Evolutionary conservation across 148 eudicot genomes (phyloP).

Genomic region (Chenopodium album): DNA sequence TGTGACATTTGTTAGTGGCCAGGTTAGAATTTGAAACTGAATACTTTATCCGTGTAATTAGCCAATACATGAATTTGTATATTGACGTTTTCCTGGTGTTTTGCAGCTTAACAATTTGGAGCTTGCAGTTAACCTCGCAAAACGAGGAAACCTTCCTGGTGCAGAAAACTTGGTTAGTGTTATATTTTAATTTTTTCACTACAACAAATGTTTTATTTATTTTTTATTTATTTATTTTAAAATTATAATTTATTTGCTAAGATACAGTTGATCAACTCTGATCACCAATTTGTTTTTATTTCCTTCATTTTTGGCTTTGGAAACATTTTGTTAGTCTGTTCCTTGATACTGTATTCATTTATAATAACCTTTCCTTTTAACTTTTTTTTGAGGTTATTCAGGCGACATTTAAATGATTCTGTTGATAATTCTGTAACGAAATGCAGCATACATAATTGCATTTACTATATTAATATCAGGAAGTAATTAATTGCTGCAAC

Average conservation of each 20-base stretch:
- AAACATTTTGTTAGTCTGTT: not conserved
- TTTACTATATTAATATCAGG: not conserved
- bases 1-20: constrained; percentile 89
- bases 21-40: constrained; percentile 39
- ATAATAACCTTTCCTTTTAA: not conserved
- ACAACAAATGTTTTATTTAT: no score
- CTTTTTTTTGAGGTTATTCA: not conserved
- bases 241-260: not conserved
- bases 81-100: constrained; percentile 1
- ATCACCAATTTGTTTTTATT: not conserved
- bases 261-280: not conserved
- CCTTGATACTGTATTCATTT: not conserved
- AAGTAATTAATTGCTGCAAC: not conserved
- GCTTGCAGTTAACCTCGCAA: constrained; percentile 95
- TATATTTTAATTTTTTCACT: no score
- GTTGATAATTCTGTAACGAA: not conserved
- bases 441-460: not conserved
- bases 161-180: constrained; percentile 79
- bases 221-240: no score
- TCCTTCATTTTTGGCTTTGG: not conserved
- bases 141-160: constrained; percentile 95
- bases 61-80: not conserved
- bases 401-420: not conserved
- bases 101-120: constrained; percentile 86
- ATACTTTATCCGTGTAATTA: not conserved